A percentile compares a stretch with the other conserved stretches of the same genome.
phyloP scores from a whole-genome alignment of 805 yeast genomes.

The Tetrapisispora namnaoensis region DNA sequence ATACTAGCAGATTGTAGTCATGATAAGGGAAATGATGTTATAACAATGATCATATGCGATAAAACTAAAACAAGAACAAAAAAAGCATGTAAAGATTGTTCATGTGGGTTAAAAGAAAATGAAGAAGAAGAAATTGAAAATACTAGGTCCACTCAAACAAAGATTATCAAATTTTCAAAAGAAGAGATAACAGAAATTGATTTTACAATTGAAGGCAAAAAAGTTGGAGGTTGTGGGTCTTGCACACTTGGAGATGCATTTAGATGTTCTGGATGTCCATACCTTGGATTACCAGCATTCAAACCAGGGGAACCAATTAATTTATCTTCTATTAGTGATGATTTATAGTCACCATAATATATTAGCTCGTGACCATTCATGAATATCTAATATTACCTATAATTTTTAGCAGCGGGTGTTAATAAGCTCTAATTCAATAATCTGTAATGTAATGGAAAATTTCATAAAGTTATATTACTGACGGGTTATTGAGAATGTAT shows the following conservation, averaged over 20 bases:
- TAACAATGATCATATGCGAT: slow-evolving; percentile 24
- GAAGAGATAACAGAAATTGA: slow-evolving; percentile 84
- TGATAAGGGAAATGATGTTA: slow-evolving; percentile 19
- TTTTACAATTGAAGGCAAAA: slow-evolving; percentile 86
- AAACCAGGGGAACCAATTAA: slow-evolving; percentile 90
- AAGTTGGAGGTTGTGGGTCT: slow-evolving; percentile 91
- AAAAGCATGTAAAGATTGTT: slow-evolving; percentile 95
- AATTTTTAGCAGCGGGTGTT: too few species aligned
- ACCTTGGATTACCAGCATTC: slow-evolving; percentile 92
- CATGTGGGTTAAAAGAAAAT: slow-evolving; percentile 87
- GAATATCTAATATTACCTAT: too few species aligned
- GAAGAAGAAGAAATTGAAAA: slow-evolving; percentile 52
- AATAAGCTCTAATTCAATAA: too few species aligned
- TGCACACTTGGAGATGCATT: slow-evolving; percentile 97
- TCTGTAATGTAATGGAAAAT: too few species aligned
- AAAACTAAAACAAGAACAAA: slow-evolving; percentile 33
- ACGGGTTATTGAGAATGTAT: too few species aligned
- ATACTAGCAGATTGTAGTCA: slow-evolving; percentile 25
- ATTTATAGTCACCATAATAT: slow-evolving; percentile 34
- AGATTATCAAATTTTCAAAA: slow-evolving; percentile 35
- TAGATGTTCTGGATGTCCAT: slow-evolving; percentile 97
- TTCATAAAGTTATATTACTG: too few species aligned
- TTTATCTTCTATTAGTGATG: slow-evolving; percentile 66
- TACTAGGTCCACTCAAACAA: slow-evolving; percentile 23
- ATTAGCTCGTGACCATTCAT: not conserved